Base-by-base conservation (phyloP, 371 early-diverging fungal genomes). In the Rhizopus microsporus region DNA sequence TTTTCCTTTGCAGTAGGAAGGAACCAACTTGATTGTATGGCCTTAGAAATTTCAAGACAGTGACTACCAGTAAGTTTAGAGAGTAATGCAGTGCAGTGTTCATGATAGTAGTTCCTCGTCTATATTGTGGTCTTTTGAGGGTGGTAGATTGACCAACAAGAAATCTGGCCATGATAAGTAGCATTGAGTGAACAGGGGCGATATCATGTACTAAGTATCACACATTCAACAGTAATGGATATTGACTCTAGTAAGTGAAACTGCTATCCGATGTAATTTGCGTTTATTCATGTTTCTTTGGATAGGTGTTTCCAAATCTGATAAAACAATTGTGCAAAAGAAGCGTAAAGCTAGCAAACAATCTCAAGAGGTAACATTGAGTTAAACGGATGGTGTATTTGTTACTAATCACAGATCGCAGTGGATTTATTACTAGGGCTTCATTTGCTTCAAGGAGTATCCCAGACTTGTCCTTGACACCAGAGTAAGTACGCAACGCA, bases 31-130 rank as follows among this genome's bases (percentile, higher is more conserved):
- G 10, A 78, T 78, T 54, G 71, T 78, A 16, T 78, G 78, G 78
- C 75, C 78, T 34, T 75, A 78, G 52, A 78, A 78, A 44, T 78
- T 78, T 46, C 59, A 72, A 54, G 78, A 78, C 48, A 72, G 73
- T 31, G 75, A 78, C 34, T 74, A 74, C 55, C 78, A 78, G 78
- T 78, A 67, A 62, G 71, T 7, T n/a, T n/a, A 10, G 13, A 30
- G 9, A 3, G 9, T n/a, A 29, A 49, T 17, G 35, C 23, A 3
- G 6, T 34, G 7, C n/a, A 23, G 31, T n/a, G 16, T 30, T 38
- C 15, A 7, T 15, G 7, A 43, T 15, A 43, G 15, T 43, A 15
- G 47, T 29, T 29, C 10, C 23, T 6, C 38, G n/a, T 4, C 1
- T n/a, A 78, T 75, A 33, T 56, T 78, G n/a, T 78, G 78, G 78